These are phyloP conservation scores for Solanum chmielewskii DNA, from an alignment of 257 asterid species.

Conservation along the genomic window DNA sequence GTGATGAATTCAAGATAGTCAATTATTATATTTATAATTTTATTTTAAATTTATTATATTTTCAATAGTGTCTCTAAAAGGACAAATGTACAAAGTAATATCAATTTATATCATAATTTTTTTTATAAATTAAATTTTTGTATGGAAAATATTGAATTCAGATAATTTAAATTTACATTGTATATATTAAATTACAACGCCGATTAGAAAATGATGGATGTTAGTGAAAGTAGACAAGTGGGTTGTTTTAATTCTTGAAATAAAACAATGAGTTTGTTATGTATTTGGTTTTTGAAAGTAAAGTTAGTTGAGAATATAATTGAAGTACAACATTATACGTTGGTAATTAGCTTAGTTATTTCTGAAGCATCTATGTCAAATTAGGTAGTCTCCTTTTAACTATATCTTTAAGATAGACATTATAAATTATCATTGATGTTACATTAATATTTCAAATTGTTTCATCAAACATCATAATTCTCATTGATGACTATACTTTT, in stretches of 20 bases:
- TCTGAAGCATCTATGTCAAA: not conserved
- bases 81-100: not conserved
- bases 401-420: not conserved
- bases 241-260: not conserved
- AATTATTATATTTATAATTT: no score
- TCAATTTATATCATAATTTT: not conserved
- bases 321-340: not conserved
- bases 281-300: not conserved
- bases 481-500: not conserved
- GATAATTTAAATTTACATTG: not conserved
- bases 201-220: not conserved
- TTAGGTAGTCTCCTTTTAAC: not conserved
- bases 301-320: not conserved
- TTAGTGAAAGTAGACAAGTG: not conserved
- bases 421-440: not conserved
- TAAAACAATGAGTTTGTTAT: not conserved
- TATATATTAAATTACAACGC: no score
- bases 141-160: not conserved
- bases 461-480: not conserved
- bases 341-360: not conserved
- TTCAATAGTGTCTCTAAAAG: not conserved
- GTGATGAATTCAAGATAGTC: not conserved
- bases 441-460: not conserved
- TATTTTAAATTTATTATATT: no score
- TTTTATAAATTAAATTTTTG: not conserved